Conservation (phyloP, 2,329 filamentous ascomycete genomes). For the Aureobasidium sp. region DNA sequence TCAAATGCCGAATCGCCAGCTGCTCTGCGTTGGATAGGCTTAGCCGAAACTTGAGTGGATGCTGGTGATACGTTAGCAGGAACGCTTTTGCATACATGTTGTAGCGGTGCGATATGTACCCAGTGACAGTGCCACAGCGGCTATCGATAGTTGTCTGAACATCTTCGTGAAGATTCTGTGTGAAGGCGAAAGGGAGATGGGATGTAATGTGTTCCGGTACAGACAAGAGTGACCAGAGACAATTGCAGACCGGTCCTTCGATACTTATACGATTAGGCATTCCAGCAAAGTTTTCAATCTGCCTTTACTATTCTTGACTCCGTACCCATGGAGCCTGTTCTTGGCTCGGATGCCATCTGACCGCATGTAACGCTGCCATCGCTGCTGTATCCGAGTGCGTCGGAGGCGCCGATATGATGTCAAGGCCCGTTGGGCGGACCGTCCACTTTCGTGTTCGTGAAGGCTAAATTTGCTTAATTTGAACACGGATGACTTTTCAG, state of each 20-base stretch:
- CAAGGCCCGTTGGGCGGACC: constrained; percentile 12
- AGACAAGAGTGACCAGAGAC: neutral
- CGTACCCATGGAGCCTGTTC: neutral
- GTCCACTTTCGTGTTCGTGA: constrained; percentile 5
- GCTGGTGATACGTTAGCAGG: neutral
- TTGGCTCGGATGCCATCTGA: neutral
- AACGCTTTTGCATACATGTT: neutral
- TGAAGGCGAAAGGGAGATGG: neutral
- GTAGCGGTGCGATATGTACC: neutral
- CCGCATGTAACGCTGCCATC: constrained; percentile 9
- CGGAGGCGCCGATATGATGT: constrained; percentile 5
- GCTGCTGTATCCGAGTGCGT: neutral
- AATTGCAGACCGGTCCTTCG: neutral
- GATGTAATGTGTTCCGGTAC: neutral
- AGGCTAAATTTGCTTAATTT: constrained; percentile 11
- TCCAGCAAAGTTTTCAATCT: neutral
- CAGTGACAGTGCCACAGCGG: constrained; percentile 5
- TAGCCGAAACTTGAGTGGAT: constrained; percentile 8
- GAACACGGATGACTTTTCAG: neutral
- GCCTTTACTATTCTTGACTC: constrained; percentile 4
- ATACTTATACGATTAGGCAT: constrained; percentile 8
- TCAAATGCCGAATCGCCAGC: constrained; percentile 7
- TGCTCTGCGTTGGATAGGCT: constrained; percentile 1
- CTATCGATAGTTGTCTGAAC: constrained; percentile 11
- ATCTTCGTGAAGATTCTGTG: neutral